These are phyloP conservation scores for Primulina eburnea DNA, from an alignment of 257 asterid genomes.

Conservation along the genomic window DNA sequence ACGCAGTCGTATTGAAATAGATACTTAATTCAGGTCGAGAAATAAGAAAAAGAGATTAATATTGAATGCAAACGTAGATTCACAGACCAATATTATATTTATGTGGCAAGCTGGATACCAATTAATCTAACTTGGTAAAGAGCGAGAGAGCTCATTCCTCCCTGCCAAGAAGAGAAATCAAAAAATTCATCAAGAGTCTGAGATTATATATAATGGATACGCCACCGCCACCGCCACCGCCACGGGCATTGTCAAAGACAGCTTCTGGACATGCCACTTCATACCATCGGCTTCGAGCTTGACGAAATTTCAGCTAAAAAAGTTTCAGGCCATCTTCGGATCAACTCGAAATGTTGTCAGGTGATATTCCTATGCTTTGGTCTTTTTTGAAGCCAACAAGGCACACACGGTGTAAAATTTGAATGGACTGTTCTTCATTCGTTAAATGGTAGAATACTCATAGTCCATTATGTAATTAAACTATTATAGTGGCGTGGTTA, in stretches of 20 bases:
- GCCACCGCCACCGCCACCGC: constrained; percentile 22
- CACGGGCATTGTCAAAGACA: constrained; percentile 29
- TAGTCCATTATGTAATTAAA: not conserved
- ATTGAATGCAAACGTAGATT: too few relatives aligned
- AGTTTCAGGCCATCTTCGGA: constrained; percentile 62
- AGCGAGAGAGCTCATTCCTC: not conserved
- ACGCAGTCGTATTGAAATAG: too few relatives aligned
- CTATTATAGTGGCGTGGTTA: too few relatives aligned
- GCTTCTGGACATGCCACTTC: constrained; percentile 60
- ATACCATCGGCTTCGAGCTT: constrained; percentile 67
- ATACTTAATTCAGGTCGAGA: too few relatives aligned
- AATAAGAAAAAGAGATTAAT: too few relatives aligned
- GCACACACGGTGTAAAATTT: not conserved
- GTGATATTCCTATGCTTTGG: constrained; percentile 22
- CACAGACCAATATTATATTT: not conserved
- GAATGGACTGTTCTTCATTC: not conserved
- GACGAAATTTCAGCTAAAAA: constrained; percentile 58
- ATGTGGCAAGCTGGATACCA: not conserved
- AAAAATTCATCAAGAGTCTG: not conserved
- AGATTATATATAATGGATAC: not conserved
- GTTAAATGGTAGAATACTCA: not conserved
- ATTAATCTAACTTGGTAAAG: not conserved
- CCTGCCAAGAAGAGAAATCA: not conserved
- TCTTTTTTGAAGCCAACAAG: not conserved
- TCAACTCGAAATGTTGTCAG: constrained; percentile 71